Evolutionary conservation across 1,284 basidiomycete species (phyloP).

Genomic region (Sanghuangporus sanghuang): DNA sequence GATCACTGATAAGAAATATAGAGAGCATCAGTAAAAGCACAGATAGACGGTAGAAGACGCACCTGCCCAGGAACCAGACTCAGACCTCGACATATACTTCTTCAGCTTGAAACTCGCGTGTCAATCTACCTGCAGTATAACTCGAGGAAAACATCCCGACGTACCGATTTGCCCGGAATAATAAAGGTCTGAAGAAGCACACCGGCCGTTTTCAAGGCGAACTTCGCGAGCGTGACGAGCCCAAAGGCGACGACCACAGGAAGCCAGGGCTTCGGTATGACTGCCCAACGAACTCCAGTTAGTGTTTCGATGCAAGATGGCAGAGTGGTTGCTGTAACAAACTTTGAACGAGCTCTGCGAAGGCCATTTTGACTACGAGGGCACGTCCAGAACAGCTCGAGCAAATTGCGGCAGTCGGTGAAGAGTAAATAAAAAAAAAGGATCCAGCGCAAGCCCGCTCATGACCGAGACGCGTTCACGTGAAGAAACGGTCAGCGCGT

Average conservation of each 20-base stretch:
- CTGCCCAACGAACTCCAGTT: neutral
- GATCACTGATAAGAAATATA: constrained; percentile 37
- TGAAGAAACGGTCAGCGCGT: neutral
- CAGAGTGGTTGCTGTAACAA: neutral
- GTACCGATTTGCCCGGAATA: constrained; percentile 64
- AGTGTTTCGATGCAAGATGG: neutral
- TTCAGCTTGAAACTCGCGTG: constrained; percentile 50
- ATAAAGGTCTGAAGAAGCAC: constrained; percentile 69
- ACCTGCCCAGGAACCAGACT: constrained; percentile 81
- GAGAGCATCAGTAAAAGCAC: neutral
- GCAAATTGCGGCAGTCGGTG: too few species aligned
- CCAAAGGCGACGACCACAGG: constrained; percentile 39
- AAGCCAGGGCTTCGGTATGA: neutral
- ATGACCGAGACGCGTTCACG: neutral
- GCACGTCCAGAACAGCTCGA: too few species aligned
- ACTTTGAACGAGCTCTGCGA: neutral
- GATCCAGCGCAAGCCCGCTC: neutral
- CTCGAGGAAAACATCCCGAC: constrained; percentile 22
- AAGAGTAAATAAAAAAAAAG: neutral
- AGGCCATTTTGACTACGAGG: neutral
- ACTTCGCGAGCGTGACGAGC: constrained; percentile 45
- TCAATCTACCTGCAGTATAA: neutral
- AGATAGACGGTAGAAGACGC: constrained; percentile 17
- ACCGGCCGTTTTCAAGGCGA: constrained; percentile 51
- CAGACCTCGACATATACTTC: constrained; percentile 61